Conservation (phyloP, 2,329 filamentous ascomycete species). For the Chaetomium olivaceum region DNA sequence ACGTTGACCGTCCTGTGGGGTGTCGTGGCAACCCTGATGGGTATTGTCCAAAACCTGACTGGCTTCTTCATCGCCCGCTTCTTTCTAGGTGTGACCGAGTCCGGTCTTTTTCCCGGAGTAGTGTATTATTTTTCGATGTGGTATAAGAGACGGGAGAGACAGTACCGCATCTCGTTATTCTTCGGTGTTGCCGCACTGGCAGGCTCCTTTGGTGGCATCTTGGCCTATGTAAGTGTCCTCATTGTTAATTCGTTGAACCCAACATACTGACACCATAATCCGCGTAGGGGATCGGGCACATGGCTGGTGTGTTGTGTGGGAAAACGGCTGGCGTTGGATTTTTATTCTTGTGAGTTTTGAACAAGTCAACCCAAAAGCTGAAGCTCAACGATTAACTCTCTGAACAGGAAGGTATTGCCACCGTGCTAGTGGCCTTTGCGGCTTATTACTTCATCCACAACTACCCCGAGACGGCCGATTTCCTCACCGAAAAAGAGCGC, state of each 20-base stretch:
- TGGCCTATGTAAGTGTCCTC: slow-evolving; percentile 50
- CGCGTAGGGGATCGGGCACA: slow-evolving; percentile 54
- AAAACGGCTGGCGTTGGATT: slow-evolving; percentile 59
- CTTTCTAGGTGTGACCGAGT: slow-evolving; percentile 57
- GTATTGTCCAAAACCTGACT: slow-evolving; percentile 50
- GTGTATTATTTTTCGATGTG: slow-evolving; percentile 56
- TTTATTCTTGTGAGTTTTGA: slow-evolving; percentile 54
- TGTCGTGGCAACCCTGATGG: slow-evolving; percentile 53
- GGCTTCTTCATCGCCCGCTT: slow-evolving; percentile 57
- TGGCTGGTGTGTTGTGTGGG: slow-evolving; percentile 53
- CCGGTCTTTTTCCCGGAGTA: slow-evolving; percentile 53
- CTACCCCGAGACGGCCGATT: slow-evolving; percentile 60
- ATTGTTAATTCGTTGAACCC: background rate
- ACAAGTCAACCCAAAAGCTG: background rate
- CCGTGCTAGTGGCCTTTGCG: slow-evolving; percentile 51
- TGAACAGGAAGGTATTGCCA: slow-evolving; percentile 54
- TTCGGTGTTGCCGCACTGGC: slow-evolving; percentile 57
- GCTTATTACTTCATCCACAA: slow-evolving; percentile 66
- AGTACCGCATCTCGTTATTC: slow-evolving; percentile 58
- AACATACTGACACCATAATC: background rate
- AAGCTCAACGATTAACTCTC: background rate
- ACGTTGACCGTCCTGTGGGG: slow-evolving; percentile 59
- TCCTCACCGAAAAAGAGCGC: slow-evolving; percentile 56
- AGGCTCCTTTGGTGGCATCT: slow-evolving; percentile 57
- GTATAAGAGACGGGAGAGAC: slow-evolving; percentile 56